Base-by-base conservation (phyloP, 257 asterid genomes). In the Anisodus tanguticus region DNA sequence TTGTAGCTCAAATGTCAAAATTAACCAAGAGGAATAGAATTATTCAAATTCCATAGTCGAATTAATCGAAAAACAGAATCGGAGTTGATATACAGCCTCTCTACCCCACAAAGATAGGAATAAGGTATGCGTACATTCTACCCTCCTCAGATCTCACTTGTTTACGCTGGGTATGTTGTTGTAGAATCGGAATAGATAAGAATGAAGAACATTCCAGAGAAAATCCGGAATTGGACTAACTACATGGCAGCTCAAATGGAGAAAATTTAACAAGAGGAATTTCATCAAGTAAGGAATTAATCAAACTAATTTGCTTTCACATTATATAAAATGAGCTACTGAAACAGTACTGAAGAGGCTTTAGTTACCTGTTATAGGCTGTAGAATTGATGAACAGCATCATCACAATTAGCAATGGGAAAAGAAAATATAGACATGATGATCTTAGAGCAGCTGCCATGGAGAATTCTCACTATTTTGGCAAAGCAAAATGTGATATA, bases 301-400 rank as follows among this genome's bases (percentile, higher is more conserved):
- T 19, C 4, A 55, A 71, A 71, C 17, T 47, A 72, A 72, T 0
- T 72, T 72, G 9, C 41, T 74, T 12, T 4, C 64, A 26, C 49
- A 77, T 13, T 53, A 71, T 64, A 72, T 11, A 22, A 13, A 49
- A 78, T 37, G 7, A 49, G 57, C 31, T 6, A 67, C 51, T 9
- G 4, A 54, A 58, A 84, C 17, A 43, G 43, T 53, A 31, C 35
- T 31, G 26, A 43, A 55, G 17, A 8, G 83, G 3, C 13, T 7
- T 11, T 22, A 9, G 9, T 2, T 90, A 94, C 98, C 97, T 93
- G 53, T 86, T 83, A 6, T 66, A 58, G 4, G 94, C 85, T 7
- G 85, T 77, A 9, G 85, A 87, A 64, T 59, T 86, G 85, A 87
- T 84, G 55, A 86, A 85, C 41, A 91, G 80, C 15, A 86, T n/a